Conservation (phyloP, 2,329 filamentous ascomycete species). For the Waltergamsia citrina region DNA sequence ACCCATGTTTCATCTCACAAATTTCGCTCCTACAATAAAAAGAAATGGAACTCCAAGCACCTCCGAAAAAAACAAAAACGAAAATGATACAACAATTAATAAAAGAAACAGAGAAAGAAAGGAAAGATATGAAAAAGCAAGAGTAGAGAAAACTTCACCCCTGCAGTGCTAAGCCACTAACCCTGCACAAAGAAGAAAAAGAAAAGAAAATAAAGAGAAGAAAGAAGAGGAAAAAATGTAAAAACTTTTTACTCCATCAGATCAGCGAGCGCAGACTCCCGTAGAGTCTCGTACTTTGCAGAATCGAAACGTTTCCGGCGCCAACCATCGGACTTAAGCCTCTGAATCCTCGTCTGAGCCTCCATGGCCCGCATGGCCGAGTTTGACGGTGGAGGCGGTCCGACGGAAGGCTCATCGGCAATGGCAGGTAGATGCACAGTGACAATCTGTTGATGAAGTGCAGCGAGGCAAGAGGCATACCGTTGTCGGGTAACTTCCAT, state of each 20-base stretch:
- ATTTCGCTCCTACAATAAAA: not conserved
- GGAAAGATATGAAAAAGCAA: not conserved
- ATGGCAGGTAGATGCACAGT: conserved; percentile 32
- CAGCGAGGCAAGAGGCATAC: conserved; percentile 36
- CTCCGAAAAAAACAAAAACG: not conserved
- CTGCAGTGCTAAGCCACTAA: too few species aligned
- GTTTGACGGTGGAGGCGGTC: conserved; percentile 10
- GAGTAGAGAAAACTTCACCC: too few species aligned
- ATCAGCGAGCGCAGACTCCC: conserved; percentile 42
- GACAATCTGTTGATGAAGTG: conserved; percentile 37
- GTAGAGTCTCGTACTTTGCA: conserved; percentile 40
- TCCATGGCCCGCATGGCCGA: conserved; percentile 29
- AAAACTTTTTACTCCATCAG: conserved; percentile 16
- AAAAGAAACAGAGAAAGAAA: not conserved
- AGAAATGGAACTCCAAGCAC: not conserved
- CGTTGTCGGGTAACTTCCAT: conserved; percentile 29
- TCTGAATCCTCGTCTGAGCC: conserved; percentile 41
- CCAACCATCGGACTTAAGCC: conserved; percentile 45
- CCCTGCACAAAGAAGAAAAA: too few species aligned
- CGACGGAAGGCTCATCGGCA: conserved; percentile 24
- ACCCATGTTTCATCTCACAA: too few species aligned
- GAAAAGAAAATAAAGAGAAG: too few species aligned
- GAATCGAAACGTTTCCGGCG: conserved; percentile 44
- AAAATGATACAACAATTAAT: not conserved
- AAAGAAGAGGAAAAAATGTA: not conserved